phyloP scores from a whole-genome alignment of 352 stramenopile genomes.

The Globisporangium emineosum region DNA sequence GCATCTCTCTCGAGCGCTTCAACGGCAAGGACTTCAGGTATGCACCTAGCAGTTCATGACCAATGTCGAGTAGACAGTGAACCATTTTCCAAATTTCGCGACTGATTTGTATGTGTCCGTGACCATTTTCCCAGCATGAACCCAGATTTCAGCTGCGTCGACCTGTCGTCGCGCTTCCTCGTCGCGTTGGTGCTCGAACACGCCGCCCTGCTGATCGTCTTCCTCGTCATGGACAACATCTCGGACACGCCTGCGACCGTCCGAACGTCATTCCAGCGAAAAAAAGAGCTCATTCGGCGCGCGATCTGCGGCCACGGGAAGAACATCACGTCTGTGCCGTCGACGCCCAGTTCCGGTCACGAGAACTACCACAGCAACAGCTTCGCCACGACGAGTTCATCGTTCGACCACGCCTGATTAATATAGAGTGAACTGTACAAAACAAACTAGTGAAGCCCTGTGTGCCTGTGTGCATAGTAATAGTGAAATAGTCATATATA shows the following conservation, averaged over 20 bases:
- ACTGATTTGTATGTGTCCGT: background rate
- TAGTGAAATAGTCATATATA: background rate
- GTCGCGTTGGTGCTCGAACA: conserved; percentile 78
- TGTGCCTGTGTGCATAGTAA: background rate
- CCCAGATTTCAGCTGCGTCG: conserved; percentile 75
- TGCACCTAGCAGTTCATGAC: background rate
- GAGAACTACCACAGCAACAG: conserved; percentile 19
- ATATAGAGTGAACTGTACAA: background rate
- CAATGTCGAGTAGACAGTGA: background rate
- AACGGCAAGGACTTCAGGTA: conserved; percentile 83
- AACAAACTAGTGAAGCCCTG: background rate
- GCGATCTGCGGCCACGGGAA: conserved; percentile 76
- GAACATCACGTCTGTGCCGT: conserved; percentile 21
- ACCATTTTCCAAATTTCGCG: background rate
- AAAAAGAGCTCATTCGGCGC: conserved; percentile 81
- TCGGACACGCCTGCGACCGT: conserved; percentile 73
- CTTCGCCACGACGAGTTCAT: conserved; percentile 16
- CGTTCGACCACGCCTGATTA: conserved; percentile 15
- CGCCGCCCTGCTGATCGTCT: conserved; percentile 68
- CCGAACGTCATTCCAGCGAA: conserved; percentile 77
- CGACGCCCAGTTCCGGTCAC: conserved; percentile 16
- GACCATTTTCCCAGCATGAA: conserved; percentile 51
- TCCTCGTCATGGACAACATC: conserved; percentile 79
- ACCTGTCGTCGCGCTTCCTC: conserved; percentile 74
- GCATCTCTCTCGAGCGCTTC: conserved; percentile 66